phyloP scores from a whole-genome alignment of 2,329 filamentous ascomycete genomes.

The Myriangium duriaei region DNA sequence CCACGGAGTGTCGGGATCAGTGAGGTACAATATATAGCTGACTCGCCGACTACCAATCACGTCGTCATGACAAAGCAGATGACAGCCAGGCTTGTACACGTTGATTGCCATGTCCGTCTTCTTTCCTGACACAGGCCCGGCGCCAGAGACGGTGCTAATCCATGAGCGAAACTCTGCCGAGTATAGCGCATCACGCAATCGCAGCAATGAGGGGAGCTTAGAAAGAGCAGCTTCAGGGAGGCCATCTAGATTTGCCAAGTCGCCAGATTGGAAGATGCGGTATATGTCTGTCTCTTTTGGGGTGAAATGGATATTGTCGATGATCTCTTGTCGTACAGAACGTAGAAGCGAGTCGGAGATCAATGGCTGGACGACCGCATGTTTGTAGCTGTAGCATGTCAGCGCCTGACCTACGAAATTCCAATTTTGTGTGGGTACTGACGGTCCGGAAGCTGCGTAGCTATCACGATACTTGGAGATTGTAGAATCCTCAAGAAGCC shows the following conservation, averaged over 20 bases:
- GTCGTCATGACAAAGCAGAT: constrained; percentile 92
- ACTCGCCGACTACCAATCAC: constrained; percentile 94
- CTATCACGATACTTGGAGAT: constrained; percentile 47
- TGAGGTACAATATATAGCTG: constrained; percentile 94
- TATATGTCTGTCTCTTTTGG: constrained; percentile 99
- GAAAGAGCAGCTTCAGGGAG: constrained; percentile 75
- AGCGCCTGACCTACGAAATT: constrained; percentile 10
- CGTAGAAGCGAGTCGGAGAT: constrained; percentile 74
- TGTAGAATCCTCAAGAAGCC: constrained; percentile 50
- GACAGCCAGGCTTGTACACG: constrained; percentile 91
- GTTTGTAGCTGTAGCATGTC: constrained; percentile 54
- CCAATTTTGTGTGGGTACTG: constrained; percentile 10
- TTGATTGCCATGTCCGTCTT: constrained; percentile 99
- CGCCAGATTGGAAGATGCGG: constrained; percentile 97
- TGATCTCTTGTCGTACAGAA: constrained; percentile 69
- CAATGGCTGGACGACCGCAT: constrained; percentile 74
- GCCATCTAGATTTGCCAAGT: constrained; percentile 91
- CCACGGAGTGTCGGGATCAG: constrained; percentile 85
- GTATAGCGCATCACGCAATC: constrained; percentile 89
- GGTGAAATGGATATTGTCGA: constrained; percentile 83
- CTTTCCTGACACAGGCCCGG: constrained; percentile 73
- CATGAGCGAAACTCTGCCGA: constrained; percentile 81
- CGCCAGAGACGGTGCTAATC: constrained; percentile 71
- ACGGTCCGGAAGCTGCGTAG: constrained; percentile 51
- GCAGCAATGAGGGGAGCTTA: constrained; percentile 78